A percentile compares a stretch with the other conserved stretches of the same genome.
phyloP scores from a whole-genome alignment of 306 rosid genomes.

The Echinosophora koreensis region DNA sequence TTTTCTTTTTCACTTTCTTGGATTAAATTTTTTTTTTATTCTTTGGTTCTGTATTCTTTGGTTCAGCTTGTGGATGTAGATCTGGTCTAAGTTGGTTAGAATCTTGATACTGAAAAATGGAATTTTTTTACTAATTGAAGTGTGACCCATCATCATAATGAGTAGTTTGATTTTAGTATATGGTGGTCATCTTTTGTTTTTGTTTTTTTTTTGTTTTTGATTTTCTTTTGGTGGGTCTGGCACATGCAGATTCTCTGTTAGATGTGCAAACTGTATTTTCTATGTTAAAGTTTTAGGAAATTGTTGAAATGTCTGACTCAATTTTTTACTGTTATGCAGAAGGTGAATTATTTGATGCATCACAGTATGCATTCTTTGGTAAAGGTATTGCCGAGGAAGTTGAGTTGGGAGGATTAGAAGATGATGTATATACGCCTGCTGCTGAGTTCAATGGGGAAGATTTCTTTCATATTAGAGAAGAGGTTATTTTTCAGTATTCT shows the following conservation, averaged over 20 bases:
- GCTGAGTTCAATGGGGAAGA: conserved; percentile 70
- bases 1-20: not conserved
- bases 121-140: not conserved
- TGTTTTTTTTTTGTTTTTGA: not conserved
- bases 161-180: not conserved
- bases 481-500: conserved; percentile 48
- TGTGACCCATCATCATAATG: not conserved
- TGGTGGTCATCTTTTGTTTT: not conserved
- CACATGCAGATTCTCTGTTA: not conserved
- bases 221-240: not conserved
- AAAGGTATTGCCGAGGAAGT: conserved; percentile 68
- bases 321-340: conserved; percentile 46
- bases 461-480: conserved; percentile 58
- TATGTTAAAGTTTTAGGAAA: conserved; percentile 4
- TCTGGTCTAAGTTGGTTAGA: conserved; percentile 30
- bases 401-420: conserved; percentile 80
- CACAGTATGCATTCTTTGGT: conserved; percentile 79
- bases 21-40: not conserved
- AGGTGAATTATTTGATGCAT: conserved; percentile 68
- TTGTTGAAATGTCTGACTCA: not conserved
- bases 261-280: not conserved
- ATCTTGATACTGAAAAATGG: no score
- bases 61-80: conserved; percentile 37
- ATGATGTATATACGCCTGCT: conserved; percentile 46
- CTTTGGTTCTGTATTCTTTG: not conserved